Base-by-base conservation (phyloP, 31 red algal genomes). In the Porphyra umbilicalis region DNA sequence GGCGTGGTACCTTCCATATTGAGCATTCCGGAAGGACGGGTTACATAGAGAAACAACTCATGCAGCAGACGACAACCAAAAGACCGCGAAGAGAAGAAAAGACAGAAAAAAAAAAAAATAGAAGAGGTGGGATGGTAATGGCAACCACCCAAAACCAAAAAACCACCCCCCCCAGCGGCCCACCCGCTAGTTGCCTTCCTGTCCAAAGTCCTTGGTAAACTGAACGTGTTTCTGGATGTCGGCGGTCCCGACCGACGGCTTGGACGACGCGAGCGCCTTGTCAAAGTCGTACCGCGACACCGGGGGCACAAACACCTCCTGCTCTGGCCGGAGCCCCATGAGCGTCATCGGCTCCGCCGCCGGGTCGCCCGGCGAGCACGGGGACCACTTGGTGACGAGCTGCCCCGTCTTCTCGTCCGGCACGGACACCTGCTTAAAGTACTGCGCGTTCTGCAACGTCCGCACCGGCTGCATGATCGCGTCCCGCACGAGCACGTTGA, bases 121-220 rank as follows among this genome's bases (percentile, higher is more conserved):
- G 13, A 67, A 67, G 4, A 71, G 25, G 57, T n/a, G n/a, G n/a
- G n/a, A n/a, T n/a, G n/a, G n/a, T n/a, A n/a, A n/a, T n/a, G n/a
- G n/a, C n/a, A n/a, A n/a, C 57, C 57, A 71, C 38, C n/a, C 38
- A 39, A 39, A 39, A 39, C 38, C 6, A 39, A 6, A 71, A n/a
- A 0, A n/a, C 2, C 14, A 6, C 0, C 6, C 1, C 25, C 16
- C 20, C 25, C 25, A n/a, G n/a, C n/a, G n/a, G n/a, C 57, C 57
- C 16, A 10, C 30, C 68, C 44, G 18, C 42, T 93, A 99, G 38
- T 91, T 89, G n/a, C 97, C 93, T 76, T 95, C 95, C 85, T 97
- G 94, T n/a, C 98, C 98, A 83, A 93, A 95, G 37, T 97, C 94
- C 37, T 86, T 35, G 10, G 98, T 97, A 67, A 99, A 99, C 71